Conservation (phyloP, 169 alveolate genomes). For the Perkinsus chesapeaki region DNA sequence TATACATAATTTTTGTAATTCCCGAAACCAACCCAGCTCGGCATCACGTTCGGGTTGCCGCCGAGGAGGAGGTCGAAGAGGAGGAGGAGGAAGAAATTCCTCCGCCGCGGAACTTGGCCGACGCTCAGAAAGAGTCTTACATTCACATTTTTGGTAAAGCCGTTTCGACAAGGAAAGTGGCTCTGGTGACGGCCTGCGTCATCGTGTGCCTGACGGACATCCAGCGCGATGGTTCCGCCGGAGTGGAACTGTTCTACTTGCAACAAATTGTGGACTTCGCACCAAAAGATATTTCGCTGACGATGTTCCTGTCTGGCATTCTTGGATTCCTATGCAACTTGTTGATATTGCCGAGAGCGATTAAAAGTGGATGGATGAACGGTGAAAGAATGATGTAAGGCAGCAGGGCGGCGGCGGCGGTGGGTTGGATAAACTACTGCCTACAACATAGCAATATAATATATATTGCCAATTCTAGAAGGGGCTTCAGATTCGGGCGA, state of each 20-base stretch:
- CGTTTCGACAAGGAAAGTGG: background rate
- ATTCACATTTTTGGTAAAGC: background rate
- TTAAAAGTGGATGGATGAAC: background rate
- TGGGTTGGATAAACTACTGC: too few species aligned
- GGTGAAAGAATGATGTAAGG: background rate
- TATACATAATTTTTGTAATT: background rate
- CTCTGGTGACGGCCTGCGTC: background rate
- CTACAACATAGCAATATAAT: too few species aligned
- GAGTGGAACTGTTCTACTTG: background rate
- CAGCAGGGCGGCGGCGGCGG: too few species aligned
- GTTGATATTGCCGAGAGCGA: background rate
- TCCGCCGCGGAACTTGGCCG: background rate
- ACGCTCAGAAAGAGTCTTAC: background rate
- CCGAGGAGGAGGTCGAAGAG: background rate
- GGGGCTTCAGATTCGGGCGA: too few species aligned
- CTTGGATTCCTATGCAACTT: background rate
- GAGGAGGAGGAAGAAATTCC: background rate
- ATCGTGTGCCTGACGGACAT: background rate
- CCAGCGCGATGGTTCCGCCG: background rate
- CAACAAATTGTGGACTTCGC: background rate
- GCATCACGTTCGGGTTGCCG: background rate
- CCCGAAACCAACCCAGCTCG: background rate
- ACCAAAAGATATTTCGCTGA: background rate
- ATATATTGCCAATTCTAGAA: too few species aligned
- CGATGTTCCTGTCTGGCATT: background rate